Conservation (phyloP, 1,284 basidiomycete species). For the Rhodofomes roseus region DNA sequence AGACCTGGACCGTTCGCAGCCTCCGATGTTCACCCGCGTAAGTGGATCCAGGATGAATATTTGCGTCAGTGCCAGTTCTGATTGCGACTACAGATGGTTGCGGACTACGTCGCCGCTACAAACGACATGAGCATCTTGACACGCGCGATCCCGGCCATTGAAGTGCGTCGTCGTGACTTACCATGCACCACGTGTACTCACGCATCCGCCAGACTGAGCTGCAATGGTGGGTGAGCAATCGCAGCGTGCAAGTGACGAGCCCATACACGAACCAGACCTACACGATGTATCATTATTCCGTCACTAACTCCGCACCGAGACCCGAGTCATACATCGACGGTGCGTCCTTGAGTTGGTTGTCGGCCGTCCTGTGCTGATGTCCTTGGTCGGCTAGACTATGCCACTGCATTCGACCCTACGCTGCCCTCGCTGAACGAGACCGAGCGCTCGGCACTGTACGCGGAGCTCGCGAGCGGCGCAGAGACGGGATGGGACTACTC, state of each 20-base stretch:
- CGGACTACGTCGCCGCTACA: constrained; percentile 54
- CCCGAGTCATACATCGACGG: constrained; percentile 76
- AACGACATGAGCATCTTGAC: constrained; percentile 62
- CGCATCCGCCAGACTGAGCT: constrained; percentile 58
- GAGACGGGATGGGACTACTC: constrained; percentile 69
- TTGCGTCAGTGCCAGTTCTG: background rate
- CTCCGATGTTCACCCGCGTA: constrained; percentile 81
- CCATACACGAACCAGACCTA: constrained; percentile 69
- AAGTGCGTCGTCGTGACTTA: constrained; percentile 28
- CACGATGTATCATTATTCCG: constrained; percentile 69
- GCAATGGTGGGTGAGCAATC: constrained; percentile 78
- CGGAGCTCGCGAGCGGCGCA: constrained; percentile 86
- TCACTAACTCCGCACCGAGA: constrained; percentile 83
- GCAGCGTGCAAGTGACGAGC: constrained; percentile 69
- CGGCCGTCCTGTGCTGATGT: constrained; percentile 7
- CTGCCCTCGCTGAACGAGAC: constrained; percentile 53
- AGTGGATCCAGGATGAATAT: constrained; percentile 17
- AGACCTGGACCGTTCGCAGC: constrained; percentile 89
- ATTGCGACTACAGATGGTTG: constrained; percentile 51
- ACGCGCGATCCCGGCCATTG: constrained; percentile 60
- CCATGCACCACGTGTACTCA: background rate
- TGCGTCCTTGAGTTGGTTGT: constrained; percentile 18
- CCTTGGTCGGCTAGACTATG: constrained; percentile 57
- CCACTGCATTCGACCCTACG: constrained; percentile 65
- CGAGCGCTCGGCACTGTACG: constrained; percentile 68